Base-by-base conservation (phyloP, 2,329 filamentous ascomycete genomes). In the Talaromyces sp. region DNA sequence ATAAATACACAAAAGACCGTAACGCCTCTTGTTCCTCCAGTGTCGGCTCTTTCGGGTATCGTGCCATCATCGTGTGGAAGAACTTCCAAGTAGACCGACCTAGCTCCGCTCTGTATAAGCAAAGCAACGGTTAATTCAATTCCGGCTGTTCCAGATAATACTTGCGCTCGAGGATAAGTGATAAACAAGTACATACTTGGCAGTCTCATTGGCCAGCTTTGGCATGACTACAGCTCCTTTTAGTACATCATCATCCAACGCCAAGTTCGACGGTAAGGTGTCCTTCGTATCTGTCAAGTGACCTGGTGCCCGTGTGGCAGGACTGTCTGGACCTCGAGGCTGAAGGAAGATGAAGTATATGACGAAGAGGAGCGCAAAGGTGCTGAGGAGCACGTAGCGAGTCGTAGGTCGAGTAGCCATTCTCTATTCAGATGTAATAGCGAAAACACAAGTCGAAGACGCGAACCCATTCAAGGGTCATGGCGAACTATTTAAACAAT, bases 1-100 rank as follows among this genome's bases (percentile, higher is more conserved):
- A 89, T 7, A 89, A 79, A 72, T 87, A 84, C 63, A 89, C 84
- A 71, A 86, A 89, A 62, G 82, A 84, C 64, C 84, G 81, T 67
- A 89, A 73, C 4, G 87, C 85, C 60, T 84, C 80, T 70, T 84
- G 84, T 73, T 89, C 86, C 63, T 89, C 87, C 25, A 79, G 75
- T 0, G 84, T 86, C 2, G 87, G 87, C 66, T 84, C 83, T 70
- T 89, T 86, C 13, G 87, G 87, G 72, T 88, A 89, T 68, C 86
- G 83, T 62, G 86, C 86, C 80, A 89, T 87, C 66, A 87, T 87
- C 19, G 87, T 89, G 74, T 89, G 87, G 68, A 89, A 82, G 68
- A 88, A 82, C 71, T 88, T 87, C 87, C 87, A 89, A 41, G 86
- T 84, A 64, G 87, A 85, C 67, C 87, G 83, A 67, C 87, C 87